A percentile compares a stretch with the other conserved stretches of the same genome.
Conservation (phyloP, 352 stramenopile species). For the Phytophthora tentaculata region DNA sequence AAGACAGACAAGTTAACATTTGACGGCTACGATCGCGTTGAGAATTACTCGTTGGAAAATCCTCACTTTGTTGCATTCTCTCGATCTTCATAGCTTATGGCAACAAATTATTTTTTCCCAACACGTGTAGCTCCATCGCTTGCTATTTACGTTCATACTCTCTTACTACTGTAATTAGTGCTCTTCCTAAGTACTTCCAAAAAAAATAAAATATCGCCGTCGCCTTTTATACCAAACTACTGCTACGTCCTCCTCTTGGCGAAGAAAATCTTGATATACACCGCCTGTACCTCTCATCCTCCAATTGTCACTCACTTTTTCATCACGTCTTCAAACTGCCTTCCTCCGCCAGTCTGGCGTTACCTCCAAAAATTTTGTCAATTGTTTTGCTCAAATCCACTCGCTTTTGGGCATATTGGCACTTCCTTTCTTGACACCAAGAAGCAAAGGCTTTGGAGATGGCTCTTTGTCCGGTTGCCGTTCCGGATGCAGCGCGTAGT, state of each 20-base stretch:
- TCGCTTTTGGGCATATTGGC: constrained; percentile 52
- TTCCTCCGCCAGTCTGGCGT: constrained; percentile 25
- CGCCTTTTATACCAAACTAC: constrained; percentile 46
- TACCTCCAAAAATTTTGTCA: constrained; percentile 8
- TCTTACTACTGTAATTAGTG: constrained; percentile 43
- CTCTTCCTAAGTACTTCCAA: constrained; percentile 38
- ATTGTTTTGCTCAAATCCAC: constrained; percentile 43
- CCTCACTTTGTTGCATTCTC: constrained; percentile 71
- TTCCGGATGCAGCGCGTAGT: constrained; percentile 57
- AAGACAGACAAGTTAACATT: constrained; percentile 74
- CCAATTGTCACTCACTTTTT: constrained; percentile 11
- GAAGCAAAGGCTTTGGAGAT: constrained; percentile 56
- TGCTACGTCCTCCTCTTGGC: constrained; percentile 35
- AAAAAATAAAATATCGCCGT: constrained; percentile 51
- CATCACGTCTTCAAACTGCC: constrained; percentile 15
- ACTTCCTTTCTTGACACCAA: constrained; percentile 55
- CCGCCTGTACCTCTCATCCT: constrained; percentile 2
- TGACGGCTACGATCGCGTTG: constrained; percentile 65
- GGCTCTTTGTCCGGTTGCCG: constrained; percentile 34
- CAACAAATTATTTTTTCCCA: too few species aligned
- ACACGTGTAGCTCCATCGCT: constrained; percentile 26
- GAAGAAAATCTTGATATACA: constrained; percentile 38
- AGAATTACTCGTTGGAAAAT: constrained; percentile 59
- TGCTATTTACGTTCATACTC: constrained; percentile 43
- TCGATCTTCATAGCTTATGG: constrained; percentile 14